phyloP scores from a whole-genome alignment of 805 yeast species.

The Wickerhamiella brachini region DNA sequence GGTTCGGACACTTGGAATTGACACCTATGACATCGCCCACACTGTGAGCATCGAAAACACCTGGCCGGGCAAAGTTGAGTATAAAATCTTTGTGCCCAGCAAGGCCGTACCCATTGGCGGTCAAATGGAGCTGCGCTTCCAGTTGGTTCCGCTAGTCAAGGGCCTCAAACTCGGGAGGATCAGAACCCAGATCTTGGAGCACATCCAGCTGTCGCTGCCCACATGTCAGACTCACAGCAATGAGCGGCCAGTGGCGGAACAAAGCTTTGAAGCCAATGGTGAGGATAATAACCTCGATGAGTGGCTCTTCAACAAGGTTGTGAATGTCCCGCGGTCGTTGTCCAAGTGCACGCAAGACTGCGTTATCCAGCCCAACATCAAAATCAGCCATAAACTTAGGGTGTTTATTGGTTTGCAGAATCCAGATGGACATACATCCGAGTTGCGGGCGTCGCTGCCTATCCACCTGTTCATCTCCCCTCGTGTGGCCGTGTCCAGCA shows the following conservation, averaged over 20 bases:
- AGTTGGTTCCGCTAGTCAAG: slow-evolving; percentile 66
- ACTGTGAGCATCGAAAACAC: slow-evolving; percentile 88
- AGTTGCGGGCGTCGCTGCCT: slow-evolving; percentile 81
- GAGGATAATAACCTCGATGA: slow-evolving; percentile 36
- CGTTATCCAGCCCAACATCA: slow-evolving; percentile 50
- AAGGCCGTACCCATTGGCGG: slow-evolving; percentile 89
- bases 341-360: slow-evolving; percentile 79
- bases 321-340: slow-evolving; percentile 60
- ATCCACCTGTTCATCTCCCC: slow-evolving; percentile 66
- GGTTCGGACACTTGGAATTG: slow-evolving; percentile 76
- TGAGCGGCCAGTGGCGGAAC: slow-evolving; percentile 49
- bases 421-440: slow-evolving; percentile 88
- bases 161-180: slow-evolving; percentile 70
- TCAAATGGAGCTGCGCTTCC: slow-evolving; percentile 49
- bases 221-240: slow-evolving; percentile 48
- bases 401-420: slow-evolving; percentile 67
- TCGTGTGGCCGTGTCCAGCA: slow-evolving; percentile 55
- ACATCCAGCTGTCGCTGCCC: slow-evolving; percentile 36
- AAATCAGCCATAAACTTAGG: slow-evolving; percentile 79
- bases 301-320: slow-evolving; percentile 57
- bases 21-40: slow-evolving; percentile 75
- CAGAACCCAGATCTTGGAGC: slow-evolving; percentile 54
- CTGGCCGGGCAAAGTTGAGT: slow-evolving; percentile 92
- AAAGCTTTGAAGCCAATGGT: slow-evolving; percentile 29
- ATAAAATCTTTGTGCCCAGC: slow-evolving; percentile 71